Evolutionary conservation across 164 flowering plant species (phyloP).

Genomic region (Macadamia tetraphylla): DNA sequence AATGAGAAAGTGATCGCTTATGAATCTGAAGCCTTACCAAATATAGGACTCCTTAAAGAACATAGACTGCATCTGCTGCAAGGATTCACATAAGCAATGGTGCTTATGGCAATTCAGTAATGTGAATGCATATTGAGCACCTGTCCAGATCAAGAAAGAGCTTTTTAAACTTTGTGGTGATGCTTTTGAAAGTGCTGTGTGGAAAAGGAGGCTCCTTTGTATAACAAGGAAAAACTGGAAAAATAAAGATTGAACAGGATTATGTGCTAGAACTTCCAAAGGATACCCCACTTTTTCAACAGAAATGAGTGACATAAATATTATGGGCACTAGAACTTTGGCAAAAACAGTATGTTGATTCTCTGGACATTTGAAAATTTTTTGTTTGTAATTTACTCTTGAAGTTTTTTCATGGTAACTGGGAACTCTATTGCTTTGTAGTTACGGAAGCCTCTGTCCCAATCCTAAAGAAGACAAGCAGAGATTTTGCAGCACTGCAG

Average conservation of each 20-base stretch:
- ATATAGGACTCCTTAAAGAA: too few relatives aligned
- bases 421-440: slow-evolving; percentile 21
- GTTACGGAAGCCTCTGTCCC: slow-evolving; percentile 57
- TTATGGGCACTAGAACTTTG: slow-evolving; percentile 1
- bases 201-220: slow-evolving; percentile 8
- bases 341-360: slow-evolving; percentile 17
- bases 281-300: slow-evolving; percentile 4
- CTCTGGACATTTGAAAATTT: neutral
- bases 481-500: slow-evolving; percentile 75
- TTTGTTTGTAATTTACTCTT: neutral
- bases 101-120: too few relatives aligned
- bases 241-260: slow-evolving; percentile 6
- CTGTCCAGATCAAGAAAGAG: slow-evolving; percentile 12
- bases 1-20: too few relatives aligned
- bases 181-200: slow-evolving; percentile 2
- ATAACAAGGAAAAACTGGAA: slow-evolving; percentile 12
- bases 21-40: too few relatives aligned
- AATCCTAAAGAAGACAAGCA: slow-evolving; percentile 63
- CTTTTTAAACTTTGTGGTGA: slow-evolving; percentile 10
- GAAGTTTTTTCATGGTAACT: neutral
- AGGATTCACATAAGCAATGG: too few relatives aligned
- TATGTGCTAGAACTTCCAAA: slow-evolving; percentile 6
- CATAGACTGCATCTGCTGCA: too few relatives aligned
- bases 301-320: slow-evolving; percentile 11
- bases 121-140: too few relatives aligned